Evolutionary conservation across 371 early-diverging fungal genomes (phyloP), one percentile per base, ranked within the genome.

Genomic region (Mortierella sp.): DNA sequence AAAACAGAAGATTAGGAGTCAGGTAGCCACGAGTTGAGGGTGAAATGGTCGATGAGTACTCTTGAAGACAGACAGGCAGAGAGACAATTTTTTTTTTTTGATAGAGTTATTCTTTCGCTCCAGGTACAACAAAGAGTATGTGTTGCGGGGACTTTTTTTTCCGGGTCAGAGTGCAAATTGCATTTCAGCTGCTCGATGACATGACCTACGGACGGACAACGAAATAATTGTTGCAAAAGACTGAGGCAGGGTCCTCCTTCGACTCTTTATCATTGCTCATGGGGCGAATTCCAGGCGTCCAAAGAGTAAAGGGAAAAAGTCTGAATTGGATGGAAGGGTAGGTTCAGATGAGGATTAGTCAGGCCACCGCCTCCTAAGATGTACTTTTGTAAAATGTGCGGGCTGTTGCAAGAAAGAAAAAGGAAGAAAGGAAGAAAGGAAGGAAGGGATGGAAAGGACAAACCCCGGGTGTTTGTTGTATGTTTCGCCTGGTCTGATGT

Each of bases 101-200:
- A 32, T 32, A 60, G 60, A 35, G 35, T 3, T 35, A 35, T 5
- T 60, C 60, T 32, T 4, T 4, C 60, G 2, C n/a, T n/a, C n/a
- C 60, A 29, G 32, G 32, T 32, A 32, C 60, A 60, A 41, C 41
- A 41, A 41, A 27, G 32, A 46, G 46, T 46, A 46, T 46, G 27
- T 60, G 14, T 60, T 60, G 32, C 60, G 60, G 60, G 18, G 58
- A 60, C 60, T 58, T 60, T 60, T 60, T 60, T 32, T 60, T 60
- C 60, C 60, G 60, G 32, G 60, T 60, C 60, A 32, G 60, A 60
- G 16, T 27, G n/a, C 32, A 32, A 27, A 58, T 60, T 60, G 16
- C 29, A 60, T 32, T 60, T 58, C 12, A 24, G 48, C 48, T 12
- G 27, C 27, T 51, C 51, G 21, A 51, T 51, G 51, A 51, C 58